Base-by-base conservation (phyloP, 2,329 filamentous ascomycete genomes). In the Beauveria brongniartii region DNA sequence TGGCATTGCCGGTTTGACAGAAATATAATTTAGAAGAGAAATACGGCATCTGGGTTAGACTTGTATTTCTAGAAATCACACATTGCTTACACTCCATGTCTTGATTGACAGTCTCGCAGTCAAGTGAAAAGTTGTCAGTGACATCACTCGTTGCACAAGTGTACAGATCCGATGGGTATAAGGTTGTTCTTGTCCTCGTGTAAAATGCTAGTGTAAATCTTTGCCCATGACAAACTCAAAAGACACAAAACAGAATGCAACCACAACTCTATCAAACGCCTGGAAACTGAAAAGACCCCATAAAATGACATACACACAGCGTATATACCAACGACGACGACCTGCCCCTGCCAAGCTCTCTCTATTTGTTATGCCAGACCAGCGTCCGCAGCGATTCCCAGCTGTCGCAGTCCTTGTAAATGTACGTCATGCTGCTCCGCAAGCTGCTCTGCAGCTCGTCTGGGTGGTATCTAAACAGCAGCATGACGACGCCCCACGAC, bases 361-460 rank as follows among this genome's bases (percentile, higher is more conserved):
- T 70, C 70, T 73, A 87, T 71, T 85, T 85, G 67, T 97, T 97
- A 74, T 96, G 89, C 82, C 91, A 88, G 22, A 96, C 69, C 69
- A 97, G 86, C 66, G 88, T 97, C 73, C 88, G 80, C 71, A 96
- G 78, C 44, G 88, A 89, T 70, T 96, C 89, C 91, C 93, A 99
- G 62, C 89, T 82, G 70, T 97, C 89, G 65, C 90, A 91, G 74
- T 97, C 89, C 62, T 85, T 82, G 73, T 93, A 99, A 80, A 99
- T 96, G 71, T 99, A 99, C 68, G 85, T 90, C 94, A 99, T 99
- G 78, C 92, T 97, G 76, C 87, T 92, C 73, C 91, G 84, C 80
- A 99, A 77, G 74, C 92, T 97, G 63, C 87, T 85, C 81, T 97
- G 94, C 71, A 99, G 82, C 61, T 90, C 91, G 69, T 95, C 91